Evolutionary conservation across 2,329 filamentous ascomycete genomes (phyloP), one percentile per base, ranked within the genome.

Genomic region (Fusarium brachygibbosum): DNA sequence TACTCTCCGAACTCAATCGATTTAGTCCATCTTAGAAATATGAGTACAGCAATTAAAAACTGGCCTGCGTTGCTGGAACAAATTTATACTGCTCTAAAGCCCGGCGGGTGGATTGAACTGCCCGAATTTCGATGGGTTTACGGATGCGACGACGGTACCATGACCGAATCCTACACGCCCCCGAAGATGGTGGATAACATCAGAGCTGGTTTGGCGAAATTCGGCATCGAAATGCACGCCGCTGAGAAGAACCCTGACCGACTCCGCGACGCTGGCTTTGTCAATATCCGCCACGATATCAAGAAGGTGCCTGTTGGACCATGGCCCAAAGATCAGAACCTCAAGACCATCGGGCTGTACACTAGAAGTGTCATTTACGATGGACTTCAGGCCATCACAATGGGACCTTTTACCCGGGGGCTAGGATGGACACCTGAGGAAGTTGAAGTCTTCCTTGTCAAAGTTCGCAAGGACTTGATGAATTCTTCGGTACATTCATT

Each of bases 101-200:
- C 84, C 0, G 83, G 84, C 21, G 83, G 83, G 34, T 84, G 82
- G 78, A 76, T 85, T 28, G 82, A 85, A 60, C 75, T 83, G 7
- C 79, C 82, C 21, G 77, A 79, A 9, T 69, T 73, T n/a, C 61
- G 69, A 16, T 74, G 72, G 62, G 63, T 68, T 12, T 69, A 75
- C n/a, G 54, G 63, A 7, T 78, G 74, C 41, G 77, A 78, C 29
- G 77, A 78, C 21, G 71, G 76, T 74, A 6, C 50, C 77, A 29
- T 71, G 71, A 8, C 54, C 66, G 2, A 25, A n/a, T 70, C 70
- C 11, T 69, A 73, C 42, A 70, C 71, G 5, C 63, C 79, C 19
- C 76, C 74, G 5, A 44, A 71, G 32, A 76, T 78, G 67, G 75
- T 78, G 45, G 69, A 74, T 4, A 68, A 76, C 3, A 72, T 77